Conservation (phyloP, 768 basidiomycete species). For the Hortiboletus flavorubellus region DNA sequence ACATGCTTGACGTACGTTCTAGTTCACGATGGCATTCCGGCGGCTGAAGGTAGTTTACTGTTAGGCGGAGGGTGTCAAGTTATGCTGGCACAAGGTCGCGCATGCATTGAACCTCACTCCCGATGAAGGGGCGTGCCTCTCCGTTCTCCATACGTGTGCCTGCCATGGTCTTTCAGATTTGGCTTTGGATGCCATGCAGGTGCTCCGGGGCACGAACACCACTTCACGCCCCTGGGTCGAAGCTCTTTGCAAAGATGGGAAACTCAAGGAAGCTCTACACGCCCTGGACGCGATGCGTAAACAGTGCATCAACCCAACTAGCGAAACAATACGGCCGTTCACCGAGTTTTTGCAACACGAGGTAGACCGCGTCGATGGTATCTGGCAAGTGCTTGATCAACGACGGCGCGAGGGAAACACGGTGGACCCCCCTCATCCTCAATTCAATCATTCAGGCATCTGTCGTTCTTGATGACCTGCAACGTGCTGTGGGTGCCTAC, state of each 20-base stretch:
- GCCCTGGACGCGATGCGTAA: slow-evolving; percentile 59
- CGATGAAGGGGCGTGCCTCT: slow-evolving; percentile 71
- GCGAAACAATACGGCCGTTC: slow-evolving; percentile 54
- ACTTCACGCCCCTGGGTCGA: slow-evolving; percentile 75
- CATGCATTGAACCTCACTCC: slow-evolving; percentile 51
- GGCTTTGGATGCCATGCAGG: slow-evolving; percentile 60
- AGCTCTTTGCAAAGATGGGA: slow-evolving; percentile 56
- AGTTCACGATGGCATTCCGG: not conserved
- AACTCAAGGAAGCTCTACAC: slow-evolving; percentile 61
- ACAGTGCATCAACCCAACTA: slow-evolving; percentile 45
- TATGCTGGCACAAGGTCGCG: slow-evolving; percentile 61
- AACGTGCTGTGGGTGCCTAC: slow-evolving; percentile 77
- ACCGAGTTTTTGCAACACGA: slow-evolving; percentile 43
- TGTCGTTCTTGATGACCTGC: slow-evolving; percentile 58
- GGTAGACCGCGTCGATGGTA: slow-evolving; percentile 54
- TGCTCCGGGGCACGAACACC: slow-evolving; percentile 62
- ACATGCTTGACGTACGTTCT: slow-evolving; percentile 61
- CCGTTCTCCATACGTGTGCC: slow-evolving; percentile 69
- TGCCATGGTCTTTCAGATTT: slow-evolving; percentile 70
- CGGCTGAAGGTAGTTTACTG: not conserved
- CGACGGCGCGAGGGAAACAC: slow-evolving; percentile 49
- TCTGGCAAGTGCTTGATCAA: slow-evolving; percentile 63
- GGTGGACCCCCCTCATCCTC: slow-evolving; percentile 58
- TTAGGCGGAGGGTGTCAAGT: slow-evolving; percentile 64
- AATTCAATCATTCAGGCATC: slow-evolving; percentile 68